These are phyloP conservation scores for Paradendryphiella salina DNA, from an alignment of 2,329 filamentous ascomycete genomes.

Conservation along the genomic window DNA sequence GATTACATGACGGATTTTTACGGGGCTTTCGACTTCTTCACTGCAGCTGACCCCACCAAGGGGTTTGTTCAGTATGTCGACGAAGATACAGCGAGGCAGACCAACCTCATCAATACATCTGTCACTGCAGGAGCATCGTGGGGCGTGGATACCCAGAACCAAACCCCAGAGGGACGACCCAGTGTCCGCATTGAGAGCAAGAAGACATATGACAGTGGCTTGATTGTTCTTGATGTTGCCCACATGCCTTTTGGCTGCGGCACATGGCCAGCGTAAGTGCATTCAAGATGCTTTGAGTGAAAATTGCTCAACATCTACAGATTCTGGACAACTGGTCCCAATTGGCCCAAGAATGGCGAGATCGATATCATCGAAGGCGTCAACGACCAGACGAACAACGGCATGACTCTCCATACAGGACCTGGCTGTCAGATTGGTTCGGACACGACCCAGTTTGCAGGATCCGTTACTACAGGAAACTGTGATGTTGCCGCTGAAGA, in stretches of 20 bases:
- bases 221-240: slow-evolving; percentile 55
- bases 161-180: slow-evolving; percentile 47
- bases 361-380: slow-evolving; percentile 57
- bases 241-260: slow-evolving; percentile 59
- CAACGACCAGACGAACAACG: slow-evolving; percentile 49
- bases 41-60: slow-evolving; percentile 51
- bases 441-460: slow-evolving; percentile 52
- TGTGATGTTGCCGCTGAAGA: slow-evolving; percentile 54
- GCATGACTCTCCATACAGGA: slow-evolving; percentile 54
- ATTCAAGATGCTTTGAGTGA: background rate
- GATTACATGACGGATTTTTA: slow-evolving; percentile 52
- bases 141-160: slow-evolving; percentile 51
- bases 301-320: slow-evolving; percentile 21
- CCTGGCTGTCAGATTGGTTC: slow-evolving; percentile 49
- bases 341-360: slow-evolving; percentile 49
- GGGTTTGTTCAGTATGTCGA: slow-evolving; percentile 50
- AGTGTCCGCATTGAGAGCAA: slow-evolving; percentile 55
- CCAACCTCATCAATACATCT: slow-evolving; percentile 48
- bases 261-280: slow-evolving; percentile 54
- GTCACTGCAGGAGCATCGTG: slow-evolving; percentile 47
- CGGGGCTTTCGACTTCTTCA: slow-evolving; percentile 51
- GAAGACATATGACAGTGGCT: slow-evolving; percentile 52
- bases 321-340: slow-evolving; percentile 41
- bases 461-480: slow-evolving; percentile 52
- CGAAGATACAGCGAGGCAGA: slow-evolving; percentile 42